These are phyloP conservation scores for Inonotus hispidus DNA, from an alignment of 1,284 basidiomycete species.

Conservation along the genomic window DNA sequence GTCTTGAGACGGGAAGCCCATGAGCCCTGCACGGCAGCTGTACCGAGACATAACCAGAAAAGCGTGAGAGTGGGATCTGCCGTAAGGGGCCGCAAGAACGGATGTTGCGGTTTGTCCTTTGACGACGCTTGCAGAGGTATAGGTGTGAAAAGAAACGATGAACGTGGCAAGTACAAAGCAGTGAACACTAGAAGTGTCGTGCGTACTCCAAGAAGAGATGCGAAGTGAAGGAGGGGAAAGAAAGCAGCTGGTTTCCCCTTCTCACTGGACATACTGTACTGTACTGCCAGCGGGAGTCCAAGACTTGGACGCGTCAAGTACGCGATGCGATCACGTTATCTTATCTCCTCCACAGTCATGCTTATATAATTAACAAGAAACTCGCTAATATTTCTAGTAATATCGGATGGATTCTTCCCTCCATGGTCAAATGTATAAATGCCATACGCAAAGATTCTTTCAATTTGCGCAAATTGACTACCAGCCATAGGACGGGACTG, in stretches of 20 bases:
- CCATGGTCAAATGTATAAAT: too few species aligned
- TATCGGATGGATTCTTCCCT: too few species aligned
- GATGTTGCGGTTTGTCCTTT: slow-evolving; percentile 57
- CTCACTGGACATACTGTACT: background rate
- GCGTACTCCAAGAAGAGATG: slow-evolving; percentile 70
- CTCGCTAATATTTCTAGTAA: too few species aligned
- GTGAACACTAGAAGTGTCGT: slow-evolving; percentile 60
- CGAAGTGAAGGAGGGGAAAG: slow-evolving; percentile 52
- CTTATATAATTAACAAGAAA: too few species aligned
- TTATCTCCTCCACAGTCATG: too few species aligned
- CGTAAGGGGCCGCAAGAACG: slow-evolving; percentile 64
- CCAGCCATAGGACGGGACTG: too few species aligned
- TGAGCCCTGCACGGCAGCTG: slow-evolving; percentile 58
- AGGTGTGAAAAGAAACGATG: slow-evolving; percentile 40
- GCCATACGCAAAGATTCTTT: too few species aligned
- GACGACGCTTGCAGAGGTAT: slow-evolving; percentile 36
- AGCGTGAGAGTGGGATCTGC: slow-evolving; percentile 55
- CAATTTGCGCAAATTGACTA: too few species aligned
- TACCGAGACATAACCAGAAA: slow-evolving; percentile 54
- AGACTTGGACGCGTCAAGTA: background rate
- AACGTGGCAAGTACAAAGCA: slow-evolving; percentile 62
- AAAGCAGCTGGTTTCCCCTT: slow-evolving; percentile 8
- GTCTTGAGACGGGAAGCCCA: slow-evolving; percentile 63
- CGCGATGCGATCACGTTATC: background rate
- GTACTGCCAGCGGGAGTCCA: background rate